These are phyloP conservation scores for Linum usitatissimum DNA, from an alignment of 345 rosid genomes.

Conservation along the genomic window DNA sequence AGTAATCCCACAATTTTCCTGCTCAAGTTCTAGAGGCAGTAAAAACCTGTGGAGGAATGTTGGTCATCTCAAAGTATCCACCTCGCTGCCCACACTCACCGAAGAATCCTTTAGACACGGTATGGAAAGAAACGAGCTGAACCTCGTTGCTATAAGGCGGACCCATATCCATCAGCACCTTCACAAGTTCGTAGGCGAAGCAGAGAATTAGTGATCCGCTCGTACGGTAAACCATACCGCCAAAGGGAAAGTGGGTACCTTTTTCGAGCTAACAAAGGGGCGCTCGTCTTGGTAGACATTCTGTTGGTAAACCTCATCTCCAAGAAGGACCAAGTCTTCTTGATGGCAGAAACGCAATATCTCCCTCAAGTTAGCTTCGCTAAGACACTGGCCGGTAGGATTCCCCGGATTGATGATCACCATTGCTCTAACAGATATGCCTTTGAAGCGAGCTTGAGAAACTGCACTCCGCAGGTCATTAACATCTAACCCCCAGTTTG, in stretches of 20 bases:
- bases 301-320: constrained; percentile 99
- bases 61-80: constrained; percentile 99
- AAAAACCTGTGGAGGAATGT: constrained; percentile 80
- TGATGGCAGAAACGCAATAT: constrained; percentile 64
- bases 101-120: constrained; percentile 97
- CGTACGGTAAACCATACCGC: constrained; percentile 9
- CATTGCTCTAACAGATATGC: constrained; percentile 92
- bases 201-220: not conserved
- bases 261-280: constrained; percentile 78
- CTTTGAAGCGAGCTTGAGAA: constrained; percentile 64
- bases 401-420: constrained; percentile 98
- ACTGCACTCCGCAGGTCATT: constrained; percentile 70
- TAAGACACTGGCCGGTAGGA: constrained; percentile 98
- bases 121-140: constrained; percentile 93
- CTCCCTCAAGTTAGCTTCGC: constrained; percentile 82
- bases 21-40: not conserved
- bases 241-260: constrained; percentile 33
- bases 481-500: constrained; percentile 95
- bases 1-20: constrained; percentile 4
- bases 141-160: constrained; percentile 67
- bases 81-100: constrained; percentile 99
- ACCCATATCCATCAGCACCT: constrained; percentile 94
- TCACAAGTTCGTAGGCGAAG: constrained; percentile 12
- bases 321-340: constrained; percentile 76
- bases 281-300: constrained; percentile 94